Evolutionary conservation across 495 filamentous ascomycete genomes (phyloP), one percentile per base, ranked within the genome.

Genomic region (Aspergillus homomorphus): DNA sequence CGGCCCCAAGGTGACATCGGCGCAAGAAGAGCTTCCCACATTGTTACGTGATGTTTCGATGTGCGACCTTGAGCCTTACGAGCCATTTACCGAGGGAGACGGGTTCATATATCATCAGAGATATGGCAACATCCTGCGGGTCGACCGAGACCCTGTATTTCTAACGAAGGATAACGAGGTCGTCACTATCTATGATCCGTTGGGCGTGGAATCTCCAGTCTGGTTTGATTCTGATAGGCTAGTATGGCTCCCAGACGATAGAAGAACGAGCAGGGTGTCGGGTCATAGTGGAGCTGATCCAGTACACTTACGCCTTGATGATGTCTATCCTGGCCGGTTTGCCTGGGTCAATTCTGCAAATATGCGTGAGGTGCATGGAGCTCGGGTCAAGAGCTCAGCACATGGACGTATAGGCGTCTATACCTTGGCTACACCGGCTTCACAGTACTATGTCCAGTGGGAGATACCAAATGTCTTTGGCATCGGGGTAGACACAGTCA

Each of bases 291-390:
- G 33, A 38, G 33, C 33, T 12, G 33, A 9, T 46, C 45, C 4
- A 41, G 30, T 42, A 4, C 53, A 21, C 59, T 53, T 64, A 15
- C 46, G 59, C 26, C 26, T 9, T 30, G 64, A 67, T 15, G 48
- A 53, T 43, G 63, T 72, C 24, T 70, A 64, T 16, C 68, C 73
- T 24, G 84, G 84, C 8, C 78, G 84, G 58, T 70, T 69, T 44
- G 76, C 80, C 12, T 62, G 66, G 33, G 84, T 82, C 0, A 74
- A 74, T 53, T 77, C 79, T 43, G 75, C 67, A 14, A 82, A 84
- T 57, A 58, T 87, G 46, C 67, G 75, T 41, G 63, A 71, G 51
- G 80, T 80, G 0, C 62, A 70, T 30, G 22, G 48, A 14, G 45
- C 84, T 80, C 79, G 68, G 72, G 53, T 77, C 71, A 48, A 80